Base-by-base conservation (phyloP, 1,284 basidiomycete species). In the Ganoderma boninense region DNA sequence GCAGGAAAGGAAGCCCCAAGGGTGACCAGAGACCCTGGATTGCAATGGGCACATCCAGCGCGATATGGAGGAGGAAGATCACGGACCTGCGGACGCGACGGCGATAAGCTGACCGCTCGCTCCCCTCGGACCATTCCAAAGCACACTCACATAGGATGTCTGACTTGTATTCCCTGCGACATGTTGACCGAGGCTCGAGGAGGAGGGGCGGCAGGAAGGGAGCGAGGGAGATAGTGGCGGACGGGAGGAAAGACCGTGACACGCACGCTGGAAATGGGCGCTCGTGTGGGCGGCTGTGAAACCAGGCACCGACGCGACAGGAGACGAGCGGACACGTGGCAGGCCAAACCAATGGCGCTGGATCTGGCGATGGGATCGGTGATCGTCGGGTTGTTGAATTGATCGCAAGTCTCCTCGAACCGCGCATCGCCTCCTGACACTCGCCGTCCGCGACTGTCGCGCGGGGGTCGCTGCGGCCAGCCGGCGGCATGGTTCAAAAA, bases 1-100 rank as follows among this genome's bases (percentile, higher is more conserved):
- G 89, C 64, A 95, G 77, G 79, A 95, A 94, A 0, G 92, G 92
- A 14, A 95, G 80, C 7, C 79, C 83, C 14, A 81, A 75, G 1
- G 93, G 91, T 2, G 89, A 85, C 83, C 88, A 89, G 46, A 95
- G 82, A 3, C 92, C 93, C 78, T 94, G 91, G 46, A 95, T 80
- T 2, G 91, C 92, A 32, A 95, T 78, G 0, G 94, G 94, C 5
- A 88, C 86, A 78, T 95, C 94, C 62, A 95, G 82, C 13, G 90
- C 92, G 72, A 94, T 87, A 77, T 95, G 94, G 43, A 95, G 80
- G 52, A 95, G 84, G 71, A 74, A 74, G 49, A 74, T 68, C 26
- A 74, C 62, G 62, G 73, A 74, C 56, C 73, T 74, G 49, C 26
- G 65, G 18, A 62, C 18, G 32, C 4, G 7, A 54, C 43, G 7